Conservation (phyloP, 1,284 basidiomycete genomes). For the Chondrostereum purpureum region DNA sequence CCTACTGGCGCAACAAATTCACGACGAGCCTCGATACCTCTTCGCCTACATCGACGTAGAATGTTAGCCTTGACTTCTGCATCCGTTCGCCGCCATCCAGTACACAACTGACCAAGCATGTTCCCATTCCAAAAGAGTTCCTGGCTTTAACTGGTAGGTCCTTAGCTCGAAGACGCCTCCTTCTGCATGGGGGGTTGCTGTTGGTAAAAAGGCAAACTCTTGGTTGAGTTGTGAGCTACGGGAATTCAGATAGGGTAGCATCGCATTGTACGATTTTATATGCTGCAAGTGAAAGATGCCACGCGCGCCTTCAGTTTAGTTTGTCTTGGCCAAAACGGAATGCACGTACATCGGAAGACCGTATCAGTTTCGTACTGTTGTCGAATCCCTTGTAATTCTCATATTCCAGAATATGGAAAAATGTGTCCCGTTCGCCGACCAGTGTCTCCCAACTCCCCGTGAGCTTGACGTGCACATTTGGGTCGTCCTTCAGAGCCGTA, state of each 20-base stretch:
- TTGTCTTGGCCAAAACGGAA: background rate
- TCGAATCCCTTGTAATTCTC: constrained; percentile 86
- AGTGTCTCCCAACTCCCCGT: constrained; percentile 88
- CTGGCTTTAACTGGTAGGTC: constrained; percentile 79
- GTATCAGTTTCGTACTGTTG: constrained; percentile 55
- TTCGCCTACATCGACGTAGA: constrained; percentile 48
- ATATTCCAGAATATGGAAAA: constrained; percentile 82
- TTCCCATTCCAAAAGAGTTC: constrained; percentile 90
- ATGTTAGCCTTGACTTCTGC: constrained; percentile 5
- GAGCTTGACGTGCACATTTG: constrained; percentile 74
- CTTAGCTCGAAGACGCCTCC: constrained; percentile 91
- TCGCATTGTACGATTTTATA: constrained; percentile 49
- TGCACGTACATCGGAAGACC: constrained; percentile 48
- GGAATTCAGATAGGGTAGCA: constrained; percentile 68
- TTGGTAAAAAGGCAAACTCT: constrained; percentile 92
- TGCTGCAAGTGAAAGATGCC: constrained; percentile 38
- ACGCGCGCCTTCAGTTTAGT: background rate
- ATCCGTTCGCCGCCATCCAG: constrained; percentile 6
- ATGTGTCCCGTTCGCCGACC: constrained; percentile 83
- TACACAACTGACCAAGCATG: constrained; percentile 62
- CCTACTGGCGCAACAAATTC: constrained; percentile 83
- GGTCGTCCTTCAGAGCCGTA: constrained; percentile 65
- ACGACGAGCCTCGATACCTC: constrained; percentile 82
- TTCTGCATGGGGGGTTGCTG: constrained; percentile 75
- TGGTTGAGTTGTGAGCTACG: constrained; percentile 78